Evolutionary conservation across 805 yeast genomes (phyloP).

Genomic region (Kuraishia molischiana): DNA sequence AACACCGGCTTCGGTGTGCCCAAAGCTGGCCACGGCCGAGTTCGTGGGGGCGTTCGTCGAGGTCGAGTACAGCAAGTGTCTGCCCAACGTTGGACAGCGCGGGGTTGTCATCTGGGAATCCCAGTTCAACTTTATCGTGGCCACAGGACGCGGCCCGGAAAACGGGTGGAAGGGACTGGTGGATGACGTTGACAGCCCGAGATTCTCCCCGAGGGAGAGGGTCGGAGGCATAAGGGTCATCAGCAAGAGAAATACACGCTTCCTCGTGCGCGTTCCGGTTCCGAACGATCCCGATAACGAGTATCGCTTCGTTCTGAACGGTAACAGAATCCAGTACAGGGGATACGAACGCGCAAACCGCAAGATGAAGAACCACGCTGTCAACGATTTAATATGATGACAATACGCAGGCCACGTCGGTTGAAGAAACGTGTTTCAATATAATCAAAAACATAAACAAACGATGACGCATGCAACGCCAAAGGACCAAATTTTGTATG

Average conservation of each 20-base stretch:
- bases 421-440: too few relatives aligned
- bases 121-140: slow-evolving; percentile 58
- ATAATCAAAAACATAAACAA: too few relatives aligned
- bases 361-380: slow-evolving; percentile 75
- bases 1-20: slow-evolving; percentile 23
- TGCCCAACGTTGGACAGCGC: slow-evolving; percentile 43
- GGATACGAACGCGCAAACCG: slow-evolving; percentile 74
- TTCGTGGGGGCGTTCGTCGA: slow-evolving; percentile 65
- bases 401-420: too few relatives aligned
- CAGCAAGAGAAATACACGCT: slow-evolving; percentile 59
- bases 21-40: slow-evolving; percentile 67
- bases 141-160: slow-evolving; percentile 28
- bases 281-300: slow-evolving; percentile 18
- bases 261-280: slow-evolving; percentile 38
- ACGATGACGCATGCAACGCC: too few relatives aligned
- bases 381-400: slow-evolving; percentile 20
- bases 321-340: slow-evolving; percentile 69
- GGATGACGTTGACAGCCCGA: slow-evolving; percentile 5
- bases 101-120: slow-evolving; percentile 87
- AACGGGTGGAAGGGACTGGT: slow-evolving; percentile 24
- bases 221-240: slow-evolving; percentile 60
- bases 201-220: slow-evolving; percentile 11
- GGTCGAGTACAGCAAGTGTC: slow-evolving; percentile 49
- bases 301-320: slow-evolving; percentile 57
- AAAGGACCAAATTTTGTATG: too few relatives aligned